Evolutionary conservation across 148 eudicot genomes (phyloP), one percentile per base, ranked within the genome.

Genomic region (Camellia granthamiana): DNA sequence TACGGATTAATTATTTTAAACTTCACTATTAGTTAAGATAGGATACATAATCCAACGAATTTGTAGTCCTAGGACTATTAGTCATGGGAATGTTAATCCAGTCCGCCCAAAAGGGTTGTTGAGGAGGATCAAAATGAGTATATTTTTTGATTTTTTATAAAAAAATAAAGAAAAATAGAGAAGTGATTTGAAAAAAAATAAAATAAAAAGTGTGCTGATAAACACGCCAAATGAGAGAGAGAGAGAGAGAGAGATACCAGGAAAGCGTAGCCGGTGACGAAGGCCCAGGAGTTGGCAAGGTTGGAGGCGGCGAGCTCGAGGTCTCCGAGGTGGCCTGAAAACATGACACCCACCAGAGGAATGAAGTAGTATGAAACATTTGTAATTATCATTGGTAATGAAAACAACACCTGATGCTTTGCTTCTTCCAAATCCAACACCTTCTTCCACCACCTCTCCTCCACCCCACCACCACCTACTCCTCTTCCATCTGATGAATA

Each of bases 251-350:
- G 18, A 58, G 12, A 4, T 19, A 93, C 98, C 98, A 93, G 86
- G 78, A 93, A 78, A 60, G 98, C 82, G 9, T 90, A 77, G 60
- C 98, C 94, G 56, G 96, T 76, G 80, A 93, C 96, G 15, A 83
- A 85, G 21, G 94, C 88, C 96, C 93, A 93, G 23, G 95, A 89
- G 81, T 92, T 90, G 11, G 96, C 98, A 61, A 93, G 92, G 42
- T 87, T 93, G 5, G 98, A 72, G 19, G 83, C 88, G 56, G 96
- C 95, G 46, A 93, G 98, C 76, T 90, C 84, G 41, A 83, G 84
- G 18, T 89, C 87, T 11, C 95, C 98, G 23, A 89, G 89, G 81
- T 93, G 98, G 30, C 94, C 98, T 16, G 93, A 92, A 51, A 92
- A 92, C 98, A 93, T 93, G 64, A 92, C 94, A 0, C 92, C 88